phyloP scores from a whole-genome alignment of 768 basidiomycete species.

The Lactifluus subvellereus region DNA sequence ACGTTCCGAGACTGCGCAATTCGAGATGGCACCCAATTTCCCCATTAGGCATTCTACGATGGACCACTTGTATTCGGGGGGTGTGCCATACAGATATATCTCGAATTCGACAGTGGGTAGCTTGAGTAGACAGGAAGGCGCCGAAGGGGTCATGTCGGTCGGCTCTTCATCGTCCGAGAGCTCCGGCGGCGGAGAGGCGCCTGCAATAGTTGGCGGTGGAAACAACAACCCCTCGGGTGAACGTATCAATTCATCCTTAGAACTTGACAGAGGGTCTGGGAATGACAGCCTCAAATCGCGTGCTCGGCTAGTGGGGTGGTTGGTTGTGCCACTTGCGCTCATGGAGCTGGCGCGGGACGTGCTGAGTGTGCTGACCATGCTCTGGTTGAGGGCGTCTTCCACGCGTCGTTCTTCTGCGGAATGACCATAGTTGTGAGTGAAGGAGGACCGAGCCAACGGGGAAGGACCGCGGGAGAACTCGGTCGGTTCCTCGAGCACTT shows the following conservation, averaged over 20 bases:
- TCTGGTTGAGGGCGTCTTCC: constrained; percentile 74
- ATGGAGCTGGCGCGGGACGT: constrained; percentile 63
- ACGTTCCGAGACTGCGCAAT: constrained; percentile 25
- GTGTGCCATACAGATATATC: constrained; percentile 61
- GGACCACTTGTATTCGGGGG: constrained; percentile 53
- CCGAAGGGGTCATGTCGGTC: background rate
- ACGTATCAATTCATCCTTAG: constrained; percentile 51
- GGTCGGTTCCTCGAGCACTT: constrained; percentile 29
- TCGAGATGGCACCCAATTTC: constrained; percentile 42
- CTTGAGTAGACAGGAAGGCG: constrained; percentile 22
- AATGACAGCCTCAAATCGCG: constrained; percentile 77
- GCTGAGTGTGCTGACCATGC: constrained; percentile 73
- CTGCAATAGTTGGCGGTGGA: constrained; percentile 36
- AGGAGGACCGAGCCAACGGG: constrained; percentile 6
- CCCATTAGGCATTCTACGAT: constrained; percentile 54
- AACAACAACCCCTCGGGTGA: constrained; percentile 47
- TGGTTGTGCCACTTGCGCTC: constrained; percentile 33
- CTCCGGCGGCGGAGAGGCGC: constrained; percentile 21
- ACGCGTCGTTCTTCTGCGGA: constrained; percentile 61
- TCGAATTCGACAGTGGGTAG: constrained; percentile 42
- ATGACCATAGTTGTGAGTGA: background rate
- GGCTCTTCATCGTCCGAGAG: constrained; percentile 25
- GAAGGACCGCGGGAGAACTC: constrained; percentile 26
- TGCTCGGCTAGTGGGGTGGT: constrained; percentile 48
- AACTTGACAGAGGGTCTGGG: constrained; percentile 76